Conservation (phyloP, 2,329 filamentous ascomycete genomes). For the Bipolaris oryzae region DNA sequence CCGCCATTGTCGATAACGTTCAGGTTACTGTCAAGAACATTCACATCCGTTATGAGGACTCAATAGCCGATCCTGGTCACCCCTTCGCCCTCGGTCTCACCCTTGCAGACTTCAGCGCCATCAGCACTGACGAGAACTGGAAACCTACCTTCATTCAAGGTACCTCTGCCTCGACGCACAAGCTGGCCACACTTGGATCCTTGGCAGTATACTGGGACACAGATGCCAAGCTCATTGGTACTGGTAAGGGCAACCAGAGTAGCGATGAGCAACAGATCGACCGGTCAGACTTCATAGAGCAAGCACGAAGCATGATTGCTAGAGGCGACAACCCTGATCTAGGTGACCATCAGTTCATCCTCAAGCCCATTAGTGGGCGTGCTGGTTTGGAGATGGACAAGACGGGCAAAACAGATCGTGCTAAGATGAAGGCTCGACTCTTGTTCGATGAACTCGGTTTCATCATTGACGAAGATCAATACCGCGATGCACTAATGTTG, state of each 20-base stretch:
- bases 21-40: constrained; percentile 99
- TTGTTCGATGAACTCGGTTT: constrained; percentile 98
- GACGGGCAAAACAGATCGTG: constrained; percentile 75
- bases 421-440: constrained; percentile 88
- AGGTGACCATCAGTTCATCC: constrained; percentile 82
- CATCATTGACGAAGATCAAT: constrained; percentile 96
- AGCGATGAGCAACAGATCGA: constrained; percentile 65
- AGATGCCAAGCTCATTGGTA: constrained; percentile 81
- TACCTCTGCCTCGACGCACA: constrained; percentile 81
- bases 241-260: constrained; percentile 73
- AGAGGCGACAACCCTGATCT: constrained; percentile 64
- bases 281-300: constrained; percentile 77
- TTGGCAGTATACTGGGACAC: constrained; percentile 98
- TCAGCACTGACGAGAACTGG: constrained; percentile 96
- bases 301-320: constrained; percentile 81
- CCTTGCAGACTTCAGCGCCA: constrained; percentile 92
- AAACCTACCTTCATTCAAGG: constrained; percentile 94
- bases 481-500: constrained; percentile 96
- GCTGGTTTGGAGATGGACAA: constrained; percentile 96
- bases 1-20: constrained; percentile 97
- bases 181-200: constrained; percentile 87
- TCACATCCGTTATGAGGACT: constrained; percentile 97
- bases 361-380: constrained; percentile 93
- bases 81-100: constrained; percentile 93
- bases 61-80: constrained; percentile 91